These are phyloP conservation scores for Claviceps sp. DNA, from an alignment of 2,329 filamentous ascomycete genomes.

Conservation along the genomic window DNA sequence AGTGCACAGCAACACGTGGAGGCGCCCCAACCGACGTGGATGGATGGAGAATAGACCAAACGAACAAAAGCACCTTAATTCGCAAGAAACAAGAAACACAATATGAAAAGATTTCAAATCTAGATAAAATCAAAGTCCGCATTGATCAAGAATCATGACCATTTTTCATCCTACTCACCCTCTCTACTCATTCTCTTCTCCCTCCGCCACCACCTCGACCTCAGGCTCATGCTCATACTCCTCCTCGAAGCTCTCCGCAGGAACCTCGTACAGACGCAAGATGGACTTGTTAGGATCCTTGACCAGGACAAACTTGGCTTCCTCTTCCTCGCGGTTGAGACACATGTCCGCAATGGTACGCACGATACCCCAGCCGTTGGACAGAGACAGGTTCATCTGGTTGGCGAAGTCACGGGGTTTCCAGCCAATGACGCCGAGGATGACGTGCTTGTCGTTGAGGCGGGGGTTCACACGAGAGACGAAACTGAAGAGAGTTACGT, in stretches of 20 bases:
- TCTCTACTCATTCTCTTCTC: slow-evolving; percentile 17
- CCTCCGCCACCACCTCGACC: slow-evolving; percentile 34
- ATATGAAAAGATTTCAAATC: neutral
- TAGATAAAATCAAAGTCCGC: neutral
- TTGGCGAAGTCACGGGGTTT: slow-evolving; percentile 93
- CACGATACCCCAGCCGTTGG: slow-evolving; percentile 98
- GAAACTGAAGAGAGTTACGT: slow-evolving; percentile 46
- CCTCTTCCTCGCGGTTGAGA: slow-evolving; percentile 58
- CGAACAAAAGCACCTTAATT: neutral
- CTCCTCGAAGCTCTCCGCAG: slow-evolving; percentile 78
- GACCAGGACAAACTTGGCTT: slow-evolving; percentile 69
- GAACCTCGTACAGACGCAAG: slow-evolving; percentile 84
- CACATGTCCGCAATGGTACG: slow-evolving; percentile 96
- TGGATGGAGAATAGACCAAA: neutral
- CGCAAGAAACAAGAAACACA: neutral
- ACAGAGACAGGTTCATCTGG: slow-evolving; percentile 95
- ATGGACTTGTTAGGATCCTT: slow-evolving; percentile 97
- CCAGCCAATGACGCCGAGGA: slow-evolving; percentile 92
- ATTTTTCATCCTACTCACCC: neutral
- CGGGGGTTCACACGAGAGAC: slow-evolving; percentile 90
- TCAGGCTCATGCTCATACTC: slow-evolving; percentile 58
- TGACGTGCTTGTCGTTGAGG: slow-evolving; percentile 82
- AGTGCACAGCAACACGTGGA: too few species aligned
- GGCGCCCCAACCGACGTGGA: too few species aligned
- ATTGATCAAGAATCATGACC: neutral